Base-by-base conservation (phyloP, 371 early-diverging fungal genomes). In the Entomophthora muscae region DNA sequence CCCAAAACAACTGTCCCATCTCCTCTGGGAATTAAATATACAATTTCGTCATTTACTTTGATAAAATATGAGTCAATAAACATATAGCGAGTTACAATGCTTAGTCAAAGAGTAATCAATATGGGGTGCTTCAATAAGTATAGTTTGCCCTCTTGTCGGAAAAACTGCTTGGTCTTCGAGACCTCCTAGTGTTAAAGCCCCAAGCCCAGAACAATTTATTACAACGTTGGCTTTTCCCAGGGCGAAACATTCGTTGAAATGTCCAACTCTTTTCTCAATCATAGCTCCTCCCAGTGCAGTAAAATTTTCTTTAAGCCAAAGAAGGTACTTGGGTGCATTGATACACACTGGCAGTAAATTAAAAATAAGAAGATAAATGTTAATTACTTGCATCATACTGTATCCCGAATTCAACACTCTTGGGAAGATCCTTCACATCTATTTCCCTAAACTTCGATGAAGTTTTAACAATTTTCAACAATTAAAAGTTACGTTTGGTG, bases 21-120 rank as follows among this genome's bases (percentile, higher is more conserved):
- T 17, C 82, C n/a, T 74, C 89, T 76, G 13, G 91, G 90, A 61
- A 91, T 91, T 17, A 89, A 68, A 71, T 91, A 91, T 29, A 79
- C 81, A 32, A 81, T 71, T 27, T 73, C 62, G 52, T 42, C 65
- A 57, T 66, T 66, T 31, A 70, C 67, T 68, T n/a, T 12, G n/a
- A n/a, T n/a, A n/a, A n/a, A n/a, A n/a, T n/a, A n/a, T n/a, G n/a
- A n/a, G n/a, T n/a, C n/a, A n/a, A n/a, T n/a, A n/a, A n/a, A n/a
- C n/a, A n/a, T n/a, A n/a, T n/a, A n/a, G n/a, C n/a, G n/a, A 42
- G 51, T 32, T 60, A 22, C 23, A 13, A 21, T 10, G 28, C 17
- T 22, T 10, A 61, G 53, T 27, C 2, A 33, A 3, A 22, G 29
- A 56, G 7, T 42, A 32, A 57, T 12, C 53, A 63, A 87, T 73